These are phyloP conservation scores for Trichoderma guizhouense DNA, from an alignment of 2,329 filamentous ascomycete genomes.

Conservation along the genomic window DNA sequence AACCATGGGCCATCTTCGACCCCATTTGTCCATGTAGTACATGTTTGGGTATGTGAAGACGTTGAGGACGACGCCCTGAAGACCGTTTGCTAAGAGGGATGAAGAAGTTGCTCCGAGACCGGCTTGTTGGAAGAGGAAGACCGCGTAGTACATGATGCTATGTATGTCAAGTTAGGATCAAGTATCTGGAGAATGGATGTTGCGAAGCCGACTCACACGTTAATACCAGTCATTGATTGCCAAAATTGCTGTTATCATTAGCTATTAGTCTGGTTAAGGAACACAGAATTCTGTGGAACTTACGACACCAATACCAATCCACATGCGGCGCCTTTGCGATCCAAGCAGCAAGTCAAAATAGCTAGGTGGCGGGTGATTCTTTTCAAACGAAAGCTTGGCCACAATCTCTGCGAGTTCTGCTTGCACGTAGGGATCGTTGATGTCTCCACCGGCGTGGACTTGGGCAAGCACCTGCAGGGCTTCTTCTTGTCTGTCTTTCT, in stretches of 20 bases:
- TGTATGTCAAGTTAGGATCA: not conserved
- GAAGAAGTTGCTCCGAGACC: constrained; percentile 18
- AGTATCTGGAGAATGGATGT: too few relatives aligned
- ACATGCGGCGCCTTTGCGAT: constrained; percentile 17
- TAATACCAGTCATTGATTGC: constrained; percentile 20
- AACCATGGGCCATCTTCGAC: constrained; percentile 17
- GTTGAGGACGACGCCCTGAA: constrained; percentile 19
- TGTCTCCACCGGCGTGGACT: not conserved
- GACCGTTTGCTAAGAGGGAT: constrained; percentile 17
- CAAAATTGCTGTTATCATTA: constrained; percentile 17
- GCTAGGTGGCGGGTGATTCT: constrained; percentile 12
- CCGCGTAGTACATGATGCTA: constrained; percentile 20
- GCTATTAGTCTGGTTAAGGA: not conserved
- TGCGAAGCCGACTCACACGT: constrained; percentile 1
- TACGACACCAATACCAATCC: constrained; percentile 20
- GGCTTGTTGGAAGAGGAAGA: constrained; percentile 19
- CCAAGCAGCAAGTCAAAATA: constrained; percentile 18
- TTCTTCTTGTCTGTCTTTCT: constrained; percentile 16
- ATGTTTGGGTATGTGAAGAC: constrained; percentile 20
- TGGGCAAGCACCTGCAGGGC: constrained; percentile 1
- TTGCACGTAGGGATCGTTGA: constrained; percentile 11
- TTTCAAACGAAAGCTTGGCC: constrained; percentile 18
- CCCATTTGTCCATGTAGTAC: constrained; percentile 21
- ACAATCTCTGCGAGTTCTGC: constrained; percentile 14
- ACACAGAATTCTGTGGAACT: not conserved